Conservation (phyloP, 1,284 basidiomycete genomes). For the Neotropicomus parvogracilis region DNA sequence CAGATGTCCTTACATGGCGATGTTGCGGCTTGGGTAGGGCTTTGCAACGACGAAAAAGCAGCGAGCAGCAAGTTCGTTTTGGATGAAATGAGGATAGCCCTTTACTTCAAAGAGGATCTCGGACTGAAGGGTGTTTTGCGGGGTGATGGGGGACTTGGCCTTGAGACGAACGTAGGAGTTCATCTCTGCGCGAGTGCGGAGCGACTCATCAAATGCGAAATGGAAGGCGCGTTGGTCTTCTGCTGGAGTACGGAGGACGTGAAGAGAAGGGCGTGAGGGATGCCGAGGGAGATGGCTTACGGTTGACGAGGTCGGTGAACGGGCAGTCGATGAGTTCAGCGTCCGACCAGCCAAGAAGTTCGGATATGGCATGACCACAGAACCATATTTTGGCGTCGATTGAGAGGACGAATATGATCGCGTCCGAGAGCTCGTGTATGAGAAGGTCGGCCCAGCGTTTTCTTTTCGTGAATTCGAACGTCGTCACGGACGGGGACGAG, state of each 20-base stretch:
- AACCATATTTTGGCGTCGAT: constrained; percentile 60
- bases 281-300: constrained; percentile 37
- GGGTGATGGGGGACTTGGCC: constrained; percentile 24
- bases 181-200: constrained; percentile 47
- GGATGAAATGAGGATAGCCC: constrained; percentile 58
- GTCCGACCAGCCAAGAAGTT: constrained; percentile 73
- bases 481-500: constrained; percentile 14
- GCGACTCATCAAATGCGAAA: constrained; percentile 51
- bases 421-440: constrained; percentile 71
- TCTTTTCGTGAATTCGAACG: constrained; percentile 79
- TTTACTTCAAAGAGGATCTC: constrained; percentile 72
- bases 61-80: constrained; percentile 40
- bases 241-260: constrained; percentile 35
- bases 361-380: constrained; percentile 63
- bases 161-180: constrained; percentile 63
- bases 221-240: constrained; percentile 62
- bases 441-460: constrained; percentile 86
- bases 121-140: constrained; percentile 26
- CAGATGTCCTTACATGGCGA: constrained; percentile 53
- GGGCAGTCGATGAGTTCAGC: constrained; percentile 67
- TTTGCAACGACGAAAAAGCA: constrained; percentile 74
- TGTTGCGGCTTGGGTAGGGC: constrained; percentile 72
- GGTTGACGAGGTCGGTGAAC: constrained; percentile 61
- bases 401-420: constrained; percentile 66
- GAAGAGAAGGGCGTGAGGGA: not conserved